Conservation (phyloP, 164 flowering plant genomes). For the Cinnamomum micranthum region DNA sequence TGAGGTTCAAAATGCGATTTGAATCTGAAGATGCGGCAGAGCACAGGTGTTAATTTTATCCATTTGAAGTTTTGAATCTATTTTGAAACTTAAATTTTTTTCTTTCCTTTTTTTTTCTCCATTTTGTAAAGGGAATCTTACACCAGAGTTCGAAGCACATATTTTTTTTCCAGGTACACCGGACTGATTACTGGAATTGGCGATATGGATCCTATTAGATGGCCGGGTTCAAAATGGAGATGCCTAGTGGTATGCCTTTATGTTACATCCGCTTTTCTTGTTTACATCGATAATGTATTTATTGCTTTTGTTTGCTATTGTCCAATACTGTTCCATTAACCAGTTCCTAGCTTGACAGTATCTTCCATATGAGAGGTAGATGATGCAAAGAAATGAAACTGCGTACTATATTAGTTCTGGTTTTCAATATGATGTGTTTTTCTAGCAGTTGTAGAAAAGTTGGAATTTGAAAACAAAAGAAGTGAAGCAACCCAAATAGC, state of each 20-base stretch:
- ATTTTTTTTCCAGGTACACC: constrained; percentile 47
- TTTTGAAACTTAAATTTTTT: background rate
- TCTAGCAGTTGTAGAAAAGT: too few relatives aligned
- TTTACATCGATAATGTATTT: too few relatives aligned
- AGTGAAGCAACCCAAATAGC: too few relatives aligned
- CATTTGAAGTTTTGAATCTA: background rate
- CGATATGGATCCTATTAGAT: constrained; percentile 76
- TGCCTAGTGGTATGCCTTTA: constrained; percentile 61
- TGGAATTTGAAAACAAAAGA: too few relatives aligned
- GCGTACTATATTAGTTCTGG: background rate
- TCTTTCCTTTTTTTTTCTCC: too few relatives aligned
- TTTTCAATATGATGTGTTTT: too few relatives aligned
- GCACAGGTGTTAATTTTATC: constrained; percentile 47
- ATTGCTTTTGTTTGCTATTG: too few relatives aligned
- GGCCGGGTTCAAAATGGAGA: constrained; percentile 93
- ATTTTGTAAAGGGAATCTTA: too few relatives aligned
- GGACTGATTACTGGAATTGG: constrained; percentile 69
- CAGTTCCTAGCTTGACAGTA: background rate
- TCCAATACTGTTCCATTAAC: too few relatives aligned
- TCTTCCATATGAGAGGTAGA: background rate
- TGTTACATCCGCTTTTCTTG: background rate
- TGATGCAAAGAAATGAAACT: background rate
- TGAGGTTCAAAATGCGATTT: constrained; percentile 75
- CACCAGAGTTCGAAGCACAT: background rate
- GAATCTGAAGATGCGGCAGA: constrained; percentile 90